Percentiles rank a stretch among this genome's conserved stretches.
Evolutionary conservation across 179 eudicot genomes (phyloP).

Genomic region (Silene noctiflora): DNA sequence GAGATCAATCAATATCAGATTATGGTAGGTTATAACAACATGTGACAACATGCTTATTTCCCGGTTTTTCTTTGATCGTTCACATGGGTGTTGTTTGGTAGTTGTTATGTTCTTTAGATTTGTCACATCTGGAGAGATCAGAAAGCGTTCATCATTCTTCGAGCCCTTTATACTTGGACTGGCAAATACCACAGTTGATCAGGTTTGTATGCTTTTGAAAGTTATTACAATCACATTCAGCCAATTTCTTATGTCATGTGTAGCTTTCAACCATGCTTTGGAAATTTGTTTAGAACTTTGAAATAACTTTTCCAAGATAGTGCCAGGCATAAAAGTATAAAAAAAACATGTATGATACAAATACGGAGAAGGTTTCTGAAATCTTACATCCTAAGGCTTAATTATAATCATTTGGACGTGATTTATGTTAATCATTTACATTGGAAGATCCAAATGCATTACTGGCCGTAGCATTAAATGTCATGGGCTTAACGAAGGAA

Average conservation of each 20-base stretch:
- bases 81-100: slow-evolving; percentile 25
- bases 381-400: neutral
- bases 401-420: neutral
- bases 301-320: neutral
- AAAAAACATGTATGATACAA: neutral
- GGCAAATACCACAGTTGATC: slow-evolving; percentile 80
- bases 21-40: slow-evolving; percentile 56
- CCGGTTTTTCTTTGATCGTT: slow-evolving; percentile 20
- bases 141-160: slow-evolving; percentile 83
- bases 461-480: neutral
- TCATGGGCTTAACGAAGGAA: too few species aligned
- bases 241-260: neutral
- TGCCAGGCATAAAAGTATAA: neutral
- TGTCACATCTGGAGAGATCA: slow-evolving; percentile 90
- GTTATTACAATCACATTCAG: neutral
- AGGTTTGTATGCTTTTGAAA: slow-evolving; percentile 48
- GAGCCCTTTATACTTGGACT: slow-evolving; percentile 92
- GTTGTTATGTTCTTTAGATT: slow-evolving; percentile 99
- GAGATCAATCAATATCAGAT: slow-evolving; percentile 88
- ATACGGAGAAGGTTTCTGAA: neutral
- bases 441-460: neutral
- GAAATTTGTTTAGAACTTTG: neutral
- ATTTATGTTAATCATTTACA: neutral
- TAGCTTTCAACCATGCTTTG: neutral
- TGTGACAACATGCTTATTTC: neutral